These are phyloP conservation scores for Camelina neglecta DNA, from an alignment of 345 rosid species.

Conservation along the genomic window DNA sequence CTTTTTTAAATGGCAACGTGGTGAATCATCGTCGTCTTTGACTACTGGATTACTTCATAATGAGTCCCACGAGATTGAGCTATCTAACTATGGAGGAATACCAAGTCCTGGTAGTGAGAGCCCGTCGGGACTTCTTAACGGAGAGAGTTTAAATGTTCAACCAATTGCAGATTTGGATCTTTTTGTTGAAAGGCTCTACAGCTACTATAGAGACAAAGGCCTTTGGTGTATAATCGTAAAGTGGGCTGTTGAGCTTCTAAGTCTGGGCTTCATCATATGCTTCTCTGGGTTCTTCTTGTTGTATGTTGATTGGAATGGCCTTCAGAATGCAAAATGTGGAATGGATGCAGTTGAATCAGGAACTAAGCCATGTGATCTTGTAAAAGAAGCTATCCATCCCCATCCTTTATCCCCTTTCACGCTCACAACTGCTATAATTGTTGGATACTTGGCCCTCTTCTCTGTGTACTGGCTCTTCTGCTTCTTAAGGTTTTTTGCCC, in stretches of 20 bases:
- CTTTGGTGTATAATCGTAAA: conserved; percentile 92
- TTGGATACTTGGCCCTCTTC: conserved; percentile 87
- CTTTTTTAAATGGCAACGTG: conserved; percentile 72
- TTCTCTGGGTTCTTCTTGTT: conserved; percentile 96
- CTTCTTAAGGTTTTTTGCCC: conserved; percentile 90
- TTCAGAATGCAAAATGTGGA: conserved; percentile 97
- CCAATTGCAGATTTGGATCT: conserved; percentile 94
- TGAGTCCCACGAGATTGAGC: conserved; percentile 86
- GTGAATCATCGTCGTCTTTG: conserved; percentile 75
- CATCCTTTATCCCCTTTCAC: conserved; percentile 95
- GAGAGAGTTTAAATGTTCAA: conserved; percentile 79
- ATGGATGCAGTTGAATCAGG: conserved; percentile 99
- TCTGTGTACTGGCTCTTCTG: conserved; percentile 89
- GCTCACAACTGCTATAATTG: conserved; percentile 74
- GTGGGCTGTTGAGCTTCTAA: conserved; percentile 95
- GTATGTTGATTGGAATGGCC: conserved; percentile 98
- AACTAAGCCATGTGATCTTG: conserved; percentile 93
- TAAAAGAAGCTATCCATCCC: conserved; percentile 84
- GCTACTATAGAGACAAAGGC: conserved; percentile 95
- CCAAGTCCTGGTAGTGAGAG: conserved; percentile 97
- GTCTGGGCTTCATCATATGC: conserved; percentile 86
- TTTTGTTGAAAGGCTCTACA: conserved; percentile 87
- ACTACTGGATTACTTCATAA: conserved; percentile 77
- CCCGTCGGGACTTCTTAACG: conserved; percentile 93
- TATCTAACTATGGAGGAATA: conserved; percentile 78